Evolutionary conservation across 139 green algal species (phyloP), one percentile per base, ranked within the genome.

Genomic region (Chlorella sp.): DNA sequence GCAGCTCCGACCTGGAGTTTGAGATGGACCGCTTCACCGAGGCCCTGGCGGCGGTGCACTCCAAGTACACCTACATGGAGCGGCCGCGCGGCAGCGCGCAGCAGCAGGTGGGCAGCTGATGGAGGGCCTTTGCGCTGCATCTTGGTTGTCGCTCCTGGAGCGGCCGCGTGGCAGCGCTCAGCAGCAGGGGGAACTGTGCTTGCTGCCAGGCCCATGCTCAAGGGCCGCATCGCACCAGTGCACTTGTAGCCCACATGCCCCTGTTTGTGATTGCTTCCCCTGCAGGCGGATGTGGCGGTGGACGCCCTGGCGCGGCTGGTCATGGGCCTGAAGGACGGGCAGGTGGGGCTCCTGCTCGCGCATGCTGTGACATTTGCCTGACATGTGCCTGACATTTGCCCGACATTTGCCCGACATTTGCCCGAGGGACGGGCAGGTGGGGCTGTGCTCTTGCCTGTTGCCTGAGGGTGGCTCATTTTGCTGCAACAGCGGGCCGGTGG

Each of bases 1-100:
- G 32, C 76, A 96, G 92, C 13, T 90, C 94, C 72, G 94, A 97
- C 74, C 87, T 96, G 1, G 94, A 97, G 81, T 93, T 95, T 56
- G 94, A 97, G 86, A 90, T 96, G 68, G 94, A 96, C 26, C 91
- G 94, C 15, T 97, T 97, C 85, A 83, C 88, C 55, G 69, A 65
- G 7, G 80, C 70, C 0, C 76, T 90, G n/a, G 55, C 74, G 4
- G 84, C 36, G 47, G 30, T 72, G 34, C 4, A n/a, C 28, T 25
- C 55, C 26, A 82, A 78, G 75, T 86, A 83, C 62, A 86, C 64
- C 2, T 86, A 81, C 51, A 82, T 90, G 73, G 81, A 88, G 13
- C 62, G 74, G 28, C 82, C 75, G 7, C 38, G 21, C 0, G 82
- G 82, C 63, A 80, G 15, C 25, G 17, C 25, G 18, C 17, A 56